Conservation (phyloP, 208 protist species). For the Wallacemonas collosoma region DNA sequence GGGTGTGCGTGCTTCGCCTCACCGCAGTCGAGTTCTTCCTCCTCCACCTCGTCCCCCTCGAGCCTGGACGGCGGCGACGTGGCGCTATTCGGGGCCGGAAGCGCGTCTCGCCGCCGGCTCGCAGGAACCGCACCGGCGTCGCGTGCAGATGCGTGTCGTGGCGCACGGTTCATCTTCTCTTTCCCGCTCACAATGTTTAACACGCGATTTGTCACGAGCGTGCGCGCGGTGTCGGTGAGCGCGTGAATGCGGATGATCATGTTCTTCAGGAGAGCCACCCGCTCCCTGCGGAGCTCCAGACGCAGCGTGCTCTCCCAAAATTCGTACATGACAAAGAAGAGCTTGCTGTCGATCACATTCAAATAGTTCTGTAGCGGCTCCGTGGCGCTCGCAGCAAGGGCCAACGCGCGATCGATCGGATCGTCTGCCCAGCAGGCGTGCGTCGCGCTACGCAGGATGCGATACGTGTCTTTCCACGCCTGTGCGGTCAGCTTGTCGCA, state of each 20-base stretch:
- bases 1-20: not conserved
- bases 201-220: constrained; percentile 28
- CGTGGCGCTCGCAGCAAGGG: constrained; percentile 32
- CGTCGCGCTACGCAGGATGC: constrained; percentile 32
- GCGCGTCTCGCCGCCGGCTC: not conserved
- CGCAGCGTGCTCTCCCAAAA: constrained; percentile 60
- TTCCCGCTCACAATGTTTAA: not conserved
- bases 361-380: constrained; percentile 44
- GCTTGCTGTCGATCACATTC: constrained; percentile 21
- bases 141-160: no score
- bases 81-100: not conserved
- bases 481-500: constrained; percentile 36
- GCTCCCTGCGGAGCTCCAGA: constrained; percentile 56
- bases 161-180: not conserved
- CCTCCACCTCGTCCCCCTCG: not conserved
- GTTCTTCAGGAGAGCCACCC: constrained; percentile 32
- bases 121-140: not conserved
- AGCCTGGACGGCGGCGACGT: not conserved
- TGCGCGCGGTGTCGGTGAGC: constrained; percentile 33
- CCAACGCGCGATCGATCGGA: constrained; percentile 40
- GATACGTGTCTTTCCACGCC: constrained; percentile 31
- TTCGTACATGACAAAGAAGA: constrained; percentile 60
- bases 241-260: constrained; percentile 49
- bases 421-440: constrained; percentile 58
- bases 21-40: not conserved